Percentiles rank a stretch among this genome's conserved stretches.
phyloP scores from a whole-genome alignment of 225 moss, liverwort and hornwort genomes.

The Lunularia cruciata region DNA sequence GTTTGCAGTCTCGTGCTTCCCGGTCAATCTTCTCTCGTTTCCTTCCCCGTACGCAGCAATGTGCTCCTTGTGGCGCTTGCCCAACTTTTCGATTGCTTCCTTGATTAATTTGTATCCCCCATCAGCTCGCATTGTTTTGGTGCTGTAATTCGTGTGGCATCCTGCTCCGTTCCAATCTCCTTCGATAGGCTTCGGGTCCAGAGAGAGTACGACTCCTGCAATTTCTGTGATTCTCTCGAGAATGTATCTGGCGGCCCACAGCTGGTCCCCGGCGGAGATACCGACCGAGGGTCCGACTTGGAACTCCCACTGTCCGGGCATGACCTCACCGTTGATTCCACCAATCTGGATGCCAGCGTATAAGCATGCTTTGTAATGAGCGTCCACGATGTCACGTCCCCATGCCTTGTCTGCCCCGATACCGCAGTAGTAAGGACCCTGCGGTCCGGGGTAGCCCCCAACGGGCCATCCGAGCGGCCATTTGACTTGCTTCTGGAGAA shows the following conservation, averaged over 20 bases:
- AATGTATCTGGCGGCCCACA: constrained; percentile 47
- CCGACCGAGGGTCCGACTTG: constrained; percentile 51
- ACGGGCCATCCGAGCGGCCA: constrained; percentile 57
- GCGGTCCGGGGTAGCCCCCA: constrained; percentile 45
- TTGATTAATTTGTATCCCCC: constrained; percentile 70
- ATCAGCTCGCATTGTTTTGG: constrained; percentile 33
- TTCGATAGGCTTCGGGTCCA: constrained; percentile 57
- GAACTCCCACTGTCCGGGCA: constrained; percentile 64
- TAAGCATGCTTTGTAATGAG: constrained; percentile 51
- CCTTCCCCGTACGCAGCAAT: constrained; percentile 87
- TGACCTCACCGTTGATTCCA: constrained; percentile 54
- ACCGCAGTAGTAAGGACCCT: constrained; percentile 58
- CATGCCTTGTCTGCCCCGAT: constrained; percentile 54
- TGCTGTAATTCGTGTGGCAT: constrained; percentile 53
- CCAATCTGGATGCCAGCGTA: constrained; percentile 46
- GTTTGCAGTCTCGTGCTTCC: constrained; percentile 77
- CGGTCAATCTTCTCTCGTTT: constrained; percentile 74
- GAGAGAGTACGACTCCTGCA: constrained; percentile 47
- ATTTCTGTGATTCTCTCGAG: constrained; percentile 53
- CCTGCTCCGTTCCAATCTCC: constrained; percentile 62
- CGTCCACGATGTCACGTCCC: constrained; percentile 51
- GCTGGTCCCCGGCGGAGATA: constrained; percentile 42
- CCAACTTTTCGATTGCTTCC: constrained; percentile 75
- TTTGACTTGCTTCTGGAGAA: constrained; percentile 43
- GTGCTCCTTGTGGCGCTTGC: constrained; percentile 61